Percentiles rank a stretch among this genome's conserved stretches.
phyloP scores from a whole-genome alignment of 23 red algal species.

The Gracilaria gracilis region DNA sequence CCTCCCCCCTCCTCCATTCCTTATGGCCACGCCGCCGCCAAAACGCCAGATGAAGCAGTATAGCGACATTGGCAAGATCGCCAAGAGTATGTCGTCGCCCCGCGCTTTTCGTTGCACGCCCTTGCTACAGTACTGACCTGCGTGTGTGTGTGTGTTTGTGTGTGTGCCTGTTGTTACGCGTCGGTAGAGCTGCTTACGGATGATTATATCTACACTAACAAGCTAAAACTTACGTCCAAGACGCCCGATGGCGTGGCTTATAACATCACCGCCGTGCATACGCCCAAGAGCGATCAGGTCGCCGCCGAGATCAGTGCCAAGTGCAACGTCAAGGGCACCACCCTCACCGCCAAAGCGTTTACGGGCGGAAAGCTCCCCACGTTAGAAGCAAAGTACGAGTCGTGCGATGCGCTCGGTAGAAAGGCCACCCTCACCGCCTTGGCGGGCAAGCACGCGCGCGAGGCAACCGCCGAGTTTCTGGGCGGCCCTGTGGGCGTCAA shows the following conservation, averaged over 20 bases:
- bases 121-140: no score
- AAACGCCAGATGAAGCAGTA: conserved; percentile 70
- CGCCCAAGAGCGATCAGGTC: conserved; percentile 41
- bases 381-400: conserved; percentile 65
- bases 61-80: conserved; percentile 75
- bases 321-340: conserved; percentile 60
- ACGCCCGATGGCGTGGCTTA: conserved; percentile 85
- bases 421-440: conserved; percentile 47
- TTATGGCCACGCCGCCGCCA: not conserved
- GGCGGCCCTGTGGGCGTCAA: conserved; percentile 55
- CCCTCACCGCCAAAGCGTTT: conserved; percentile 70
- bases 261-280: conserved; percentile 73
- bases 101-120: not conserved
- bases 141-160: no score
- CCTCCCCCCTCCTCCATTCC: not conserved
- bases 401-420: conserved; percentile 42
- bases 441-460: conserved; percentile 16
- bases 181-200: conserved; percentile 82
- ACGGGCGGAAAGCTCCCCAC: conserved; percentile 50
- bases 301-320: conserved; percentile 66
- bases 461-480: conserved; percentile 51
- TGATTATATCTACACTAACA: conserved; percentile 82
- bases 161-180: no score
- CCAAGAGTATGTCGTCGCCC: conserved; percentile 67
- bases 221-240: conserved; percentile 83